Evolutionary conservation across 495 filamentous ascomycete genomes (phyloP).

Genomic region (Chaetomium fimeti): DNA sequence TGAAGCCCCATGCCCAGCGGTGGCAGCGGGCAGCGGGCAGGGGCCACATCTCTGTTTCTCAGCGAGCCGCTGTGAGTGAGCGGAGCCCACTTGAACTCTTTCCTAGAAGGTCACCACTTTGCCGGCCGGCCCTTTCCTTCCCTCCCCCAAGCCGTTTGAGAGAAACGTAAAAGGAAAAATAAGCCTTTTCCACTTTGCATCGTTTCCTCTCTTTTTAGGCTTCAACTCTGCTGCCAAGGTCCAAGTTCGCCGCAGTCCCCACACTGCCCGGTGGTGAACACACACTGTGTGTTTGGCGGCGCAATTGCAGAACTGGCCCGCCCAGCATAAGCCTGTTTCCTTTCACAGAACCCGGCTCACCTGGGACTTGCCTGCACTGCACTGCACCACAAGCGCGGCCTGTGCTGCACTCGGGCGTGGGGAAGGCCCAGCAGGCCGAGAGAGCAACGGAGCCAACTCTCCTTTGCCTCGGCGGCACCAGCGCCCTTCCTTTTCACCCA

Average conservation of each 20-base stretch:
- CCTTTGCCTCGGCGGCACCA: slow-evolving; percentile 10
- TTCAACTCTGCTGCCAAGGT: background rate
- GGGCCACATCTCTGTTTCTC: slow-evolving; percentile 3
- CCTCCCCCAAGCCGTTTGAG: background rate
- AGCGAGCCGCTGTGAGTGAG: background rate
- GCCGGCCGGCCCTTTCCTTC: background rate
- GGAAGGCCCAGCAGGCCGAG: slow-evolving; percentile 26
- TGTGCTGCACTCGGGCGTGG: slow-evolving; percentile 36
- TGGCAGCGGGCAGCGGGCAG: background rate
- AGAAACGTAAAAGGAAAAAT: slow-evolving; percentile 21
- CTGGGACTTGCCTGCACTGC: background rate
- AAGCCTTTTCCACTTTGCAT: slow-evolving; percentile 9
- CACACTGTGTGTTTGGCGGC: background rate
- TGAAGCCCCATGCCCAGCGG: background rate
- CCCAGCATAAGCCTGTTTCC: slow-evolving; percentile 4
- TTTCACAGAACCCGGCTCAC: background rate
- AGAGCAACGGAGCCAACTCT: slow-evolving; percentile 14
- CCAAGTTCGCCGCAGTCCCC: background rate
- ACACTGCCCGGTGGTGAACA: background rate
- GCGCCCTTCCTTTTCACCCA: slow-evolving; percentile 16
- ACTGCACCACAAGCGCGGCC: slow-evolving; percentile 19
- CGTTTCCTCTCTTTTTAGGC: background rate
- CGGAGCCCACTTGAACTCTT: slow-evolving; percentile 3
- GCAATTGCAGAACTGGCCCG: background rate
- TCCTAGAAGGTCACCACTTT: background rate